phyloP scores from a whole-genome alignment of 73 alveolate genomes.

The Paramecium sexaurelia region DNA sequence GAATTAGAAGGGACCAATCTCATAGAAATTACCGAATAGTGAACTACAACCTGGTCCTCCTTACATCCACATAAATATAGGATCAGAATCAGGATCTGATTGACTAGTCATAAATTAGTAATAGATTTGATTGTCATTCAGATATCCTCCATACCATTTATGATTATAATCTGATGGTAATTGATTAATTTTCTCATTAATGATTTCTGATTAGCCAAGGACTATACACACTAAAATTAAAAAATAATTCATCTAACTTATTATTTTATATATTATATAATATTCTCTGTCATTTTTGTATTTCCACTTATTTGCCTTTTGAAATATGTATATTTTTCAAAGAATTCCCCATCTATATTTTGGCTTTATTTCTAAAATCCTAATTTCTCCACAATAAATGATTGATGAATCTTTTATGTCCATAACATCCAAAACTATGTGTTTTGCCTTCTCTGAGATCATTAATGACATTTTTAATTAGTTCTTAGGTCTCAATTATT shows the following conservation, averaged over 20 bases:
- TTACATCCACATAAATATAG: conserved; percentile 90
- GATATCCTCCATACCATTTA: not conserved
- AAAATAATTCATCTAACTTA: not conserved
- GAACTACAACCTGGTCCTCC: conserved; percentile 98
- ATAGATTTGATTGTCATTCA: not conserved
- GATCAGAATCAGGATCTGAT: conserved; percentile 62
- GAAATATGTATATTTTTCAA: not conserved
- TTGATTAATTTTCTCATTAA: not conserved
- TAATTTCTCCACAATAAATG: not conserved
- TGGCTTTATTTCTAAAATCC: not conserved
- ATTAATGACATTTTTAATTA: not conserved
- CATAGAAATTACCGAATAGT: conserved; percentile 85
- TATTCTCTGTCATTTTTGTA: not conserved
- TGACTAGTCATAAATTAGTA: not conserved
- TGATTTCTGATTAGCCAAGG: not conserved
- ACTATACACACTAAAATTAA: not conserved
- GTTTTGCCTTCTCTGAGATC: not conserved
- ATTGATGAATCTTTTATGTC: not conserved
- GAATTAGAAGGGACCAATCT: conserved; percentile 89
- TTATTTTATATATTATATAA: not conserved
- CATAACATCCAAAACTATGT: not conserved
- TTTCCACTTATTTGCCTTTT: not conserved
- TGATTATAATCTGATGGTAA: not conserved
- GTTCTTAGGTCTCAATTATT: not conserved
- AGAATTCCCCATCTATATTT: not conserved